Base-by-base conservation (phyloP, 768 basidiomycete genomes). In the Mycena belliarum region DNA sequence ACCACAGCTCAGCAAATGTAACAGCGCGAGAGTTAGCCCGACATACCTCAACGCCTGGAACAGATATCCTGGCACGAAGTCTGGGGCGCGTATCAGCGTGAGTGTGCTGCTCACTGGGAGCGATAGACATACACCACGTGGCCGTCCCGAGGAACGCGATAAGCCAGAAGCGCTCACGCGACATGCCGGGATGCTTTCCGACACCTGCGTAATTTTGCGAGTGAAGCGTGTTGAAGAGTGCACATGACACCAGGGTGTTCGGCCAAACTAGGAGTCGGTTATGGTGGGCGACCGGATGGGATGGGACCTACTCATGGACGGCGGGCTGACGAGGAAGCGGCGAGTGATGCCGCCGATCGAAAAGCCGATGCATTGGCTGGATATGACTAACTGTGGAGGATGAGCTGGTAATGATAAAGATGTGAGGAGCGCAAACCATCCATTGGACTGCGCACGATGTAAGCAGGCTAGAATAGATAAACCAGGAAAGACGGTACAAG, bases 151-250 rank as follows among this genome's bases (percentile, higher is more conserved):
- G 40, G 65, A 86, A 87, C 1, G 79, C 82, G 50, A 79, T 80
- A 28, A 72, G 52, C 67, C 87, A 88, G 70, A 82, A 88, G 6
- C 79, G 73, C 63, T 87, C 85, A 65, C 86, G 74, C 42, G 76
- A 79, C 42, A 86, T 68, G 4, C 84, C 83, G 23, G 79, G 81
- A 37, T 78, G 78, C 16, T 73, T 66, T 1, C 83, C 83, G 50
- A 82, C 77, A 1, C 85, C 84, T 26, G 79, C 79, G 59, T 84
- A 83, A 35, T 73, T 76, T 50, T 83, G 78, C 0, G 82, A 82
- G 68, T 91, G 89, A 9, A 91, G 77, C 0, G 88, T 91, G 61
- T 91, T 90, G 69, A 88, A 89, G 4, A 90, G 70, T 3, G 86
- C 85, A 63, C 87, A 88, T 0, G 80, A 76, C 14, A 90, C 89